These are phyloP conservation scores for Teunomyces panamensis DNA, from an alignment of 805 yeast species.

Conservation along the genomic window DNA sequence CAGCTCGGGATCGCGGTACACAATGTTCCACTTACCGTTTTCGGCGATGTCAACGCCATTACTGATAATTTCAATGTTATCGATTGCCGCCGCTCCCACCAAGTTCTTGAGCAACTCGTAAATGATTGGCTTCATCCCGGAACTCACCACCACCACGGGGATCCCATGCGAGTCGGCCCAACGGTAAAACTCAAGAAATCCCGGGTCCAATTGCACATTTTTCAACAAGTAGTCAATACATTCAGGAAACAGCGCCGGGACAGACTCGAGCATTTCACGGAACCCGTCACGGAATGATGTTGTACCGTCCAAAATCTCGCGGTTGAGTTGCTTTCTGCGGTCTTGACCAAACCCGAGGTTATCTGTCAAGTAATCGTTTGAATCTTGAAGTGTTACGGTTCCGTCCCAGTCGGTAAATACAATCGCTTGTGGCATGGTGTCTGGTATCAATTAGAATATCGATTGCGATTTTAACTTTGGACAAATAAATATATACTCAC, in stretches of 20 bases:
- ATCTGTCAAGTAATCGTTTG: conserved; percentile 90
- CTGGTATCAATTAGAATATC: too few species aligned
- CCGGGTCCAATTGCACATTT: conserved; percentile 79
- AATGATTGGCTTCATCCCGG: conserved; percentile 94
- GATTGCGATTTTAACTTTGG: too few species aligned
- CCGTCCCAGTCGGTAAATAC: conserved; percentile 98
- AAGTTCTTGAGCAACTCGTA: conserved; percentile 68
- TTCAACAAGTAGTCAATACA: conserved; percentile 69
- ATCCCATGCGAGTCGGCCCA: conserved; percentile 73
- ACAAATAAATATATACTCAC: too few species aligned
- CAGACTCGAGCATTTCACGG: conserved; percentile 76
- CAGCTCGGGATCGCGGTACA: conserved; percentile 76
- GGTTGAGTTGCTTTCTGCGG: conserved; percentile 64
- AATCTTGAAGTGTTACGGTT: conserved; percentile 91
- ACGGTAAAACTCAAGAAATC: conserved; percentile 75
- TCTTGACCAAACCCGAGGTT: conserved; percentile 79
- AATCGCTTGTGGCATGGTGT: conserved; percentile 51
- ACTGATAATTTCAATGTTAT: conserved; percentile 43
- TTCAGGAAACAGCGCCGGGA: conserved; percentile 71
- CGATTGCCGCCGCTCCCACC: conserved; percentile 71
- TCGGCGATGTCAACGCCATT: conserved; percentile 61
- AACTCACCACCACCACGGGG: conserved; percentile 83
- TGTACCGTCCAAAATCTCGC: conserved; percentile 67
- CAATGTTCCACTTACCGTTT: conserved; percentile 75
- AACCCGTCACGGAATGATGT: conserved; percentile 80